These are phyloP conservation scores for Colletotrichum aenigma DNA, from an alignment of 2,329 filamentous ascomycete species.

Conservation along the genomic window DNA sequence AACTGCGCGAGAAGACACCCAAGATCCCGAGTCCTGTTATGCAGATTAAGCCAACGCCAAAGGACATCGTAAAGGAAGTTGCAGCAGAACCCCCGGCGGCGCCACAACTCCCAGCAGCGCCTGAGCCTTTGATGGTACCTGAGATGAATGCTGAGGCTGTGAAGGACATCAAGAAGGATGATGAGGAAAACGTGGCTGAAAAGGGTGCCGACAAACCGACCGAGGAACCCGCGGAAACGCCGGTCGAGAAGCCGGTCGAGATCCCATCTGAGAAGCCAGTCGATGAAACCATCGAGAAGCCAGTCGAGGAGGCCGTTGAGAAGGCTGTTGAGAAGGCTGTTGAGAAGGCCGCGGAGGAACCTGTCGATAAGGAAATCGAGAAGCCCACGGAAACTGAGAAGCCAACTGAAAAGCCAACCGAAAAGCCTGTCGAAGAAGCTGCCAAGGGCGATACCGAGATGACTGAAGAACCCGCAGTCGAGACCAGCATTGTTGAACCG, in stretches of 20 bases:
- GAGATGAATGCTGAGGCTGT: background rate
- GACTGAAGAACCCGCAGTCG: background rate
- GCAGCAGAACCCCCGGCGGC: background rate
- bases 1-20: slow-evolving; percentile 2
- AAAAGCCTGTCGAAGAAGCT: background rate
- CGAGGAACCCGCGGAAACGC: background rate
- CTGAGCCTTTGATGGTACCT: background rate
- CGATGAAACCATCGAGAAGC: background rate
- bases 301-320: background rate
- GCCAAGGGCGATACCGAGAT: slow-evolving; percentile 19
- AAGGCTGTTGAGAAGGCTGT: background rate
- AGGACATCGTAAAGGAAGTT: background rate
- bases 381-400: background rate
- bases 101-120: background rate
- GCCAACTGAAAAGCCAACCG: background rate
- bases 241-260: background rate
- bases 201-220: background rate
- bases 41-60: background rate
- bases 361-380: background rate
- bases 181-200: background rate
- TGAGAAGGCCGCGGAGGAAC: background rate
- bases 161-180: background rate
- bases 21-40: background rate
- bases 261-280: background rate
- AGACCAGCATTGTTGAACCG: background rate